Conservation (phyloP, 2,329 filamentous ascomycete species). For the Orbilia ellipsospora region DNA sequence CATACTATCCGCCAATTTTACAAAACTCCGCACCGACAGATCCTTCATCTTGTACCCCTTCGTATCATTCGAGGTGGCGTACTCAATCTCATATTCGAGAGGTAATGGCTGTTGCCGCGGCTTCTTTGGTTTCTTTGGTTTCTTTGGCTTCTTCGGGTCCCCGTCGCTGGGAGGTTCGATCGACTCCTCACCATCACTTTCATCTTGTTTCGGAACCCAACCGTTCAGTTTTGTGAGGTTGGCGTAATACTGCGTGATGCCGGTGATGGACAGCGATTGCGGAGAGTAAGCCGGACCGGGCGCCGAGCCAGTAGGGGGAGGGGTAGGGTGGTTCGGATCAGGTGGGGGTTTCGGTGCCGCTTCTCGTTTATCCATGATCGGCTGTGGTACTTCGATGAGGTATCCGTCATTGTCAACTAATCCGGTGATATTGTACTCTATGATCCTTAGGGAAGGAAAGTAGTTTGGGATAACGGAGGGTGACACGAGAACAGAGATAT, state of each 20-base stretch:
- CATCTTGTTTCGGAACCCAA: conserved; percentile 60
- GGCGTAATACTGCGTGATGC: conserved; percentile 91
- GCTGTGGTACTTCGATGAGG: conserved; percentile 62
- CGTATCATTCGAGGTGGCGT: conserved; percentile 77
- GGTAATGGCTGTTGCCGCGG: conserved; percentile 63
- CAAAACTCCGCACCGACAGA: conserved; percentile 82
- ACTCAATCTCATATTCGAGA: conserved; percentile 84
- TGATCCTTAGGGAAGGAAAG: conserved; percentile 87
- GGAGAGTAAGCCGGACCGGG: conserved; percentile 91
- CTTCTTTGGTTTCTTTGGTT: conserved; percentile 68
- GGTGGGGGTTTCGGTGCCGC: conserved; percentile 64
- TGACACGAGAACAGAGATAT: conserved; percentile 80
- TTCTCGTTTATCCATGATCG: conserved; percentile 56
- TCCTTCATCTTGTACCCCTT: conserved; percentile 79
- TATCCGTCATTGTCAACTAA: conserved; percentile 67
- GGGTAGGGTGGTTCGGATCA: conserved; percentile 67
- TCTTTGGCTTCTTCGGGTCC: conserved; percentile 57
- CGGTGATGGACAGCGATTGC: conserved; percentile 80
- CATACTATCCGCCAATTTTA: conserved; percentile 84
- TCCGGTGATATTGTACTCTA: conserved; percentile 91
- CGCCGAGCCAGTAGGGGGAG: conserved; percentile 76
- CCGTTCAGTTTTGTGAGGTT: conserved; percentile 89
- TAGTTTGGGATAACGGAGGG: conserved; percentile 94
- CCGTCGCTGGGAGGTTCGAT: conserved; percentile 57
- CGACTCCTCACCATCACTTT: conserved; percentile 66